Conservation (phyloP, 169 alveolate species). For the Plasmodium adleri region DNA sequence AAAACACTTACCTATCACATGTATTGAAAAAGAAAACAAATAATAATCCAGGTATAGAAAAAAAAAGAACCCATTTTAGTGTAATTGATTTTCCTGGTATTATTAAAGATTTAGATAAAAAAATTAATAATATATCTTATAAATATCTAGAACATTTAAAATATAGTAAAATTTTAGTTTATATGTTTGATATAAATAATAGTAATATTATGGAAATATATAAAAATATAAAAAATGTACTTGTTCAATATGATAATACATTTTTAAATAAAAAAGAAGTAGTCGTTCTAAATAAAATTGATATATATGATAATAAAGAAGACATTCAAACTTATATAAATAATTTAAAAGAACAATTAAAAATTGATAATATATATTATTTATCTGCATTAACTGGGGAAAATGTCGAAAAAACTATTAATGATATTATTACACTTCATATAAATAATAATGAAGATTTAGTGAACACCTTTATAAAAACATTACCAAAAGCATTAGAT, state of each 20-base stretch:
- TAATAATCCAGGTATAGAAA: not conserved
- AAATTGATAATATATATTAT: constrained; percentile 43
- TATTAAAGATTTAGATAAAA: constrained; percentile 52
- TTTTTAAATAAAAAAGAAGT: constrained; percentile 45
- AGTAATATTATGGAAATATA: constrained; percentile 35
- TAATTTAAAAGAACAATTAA: constrained; percentile 33
- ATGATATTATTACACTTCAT: constrained; percentile 28
- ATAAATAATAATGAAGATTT: constrained; percentile 22
- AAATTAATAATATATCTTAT: constrained; percentile 42
- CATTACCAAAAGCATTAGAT: constrained; percentile 52
- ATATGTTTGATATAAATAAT: constrained; percentile 70
- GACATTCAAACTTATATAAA: constrained; percentile 11
- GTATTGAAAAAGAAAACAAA: not conserved
- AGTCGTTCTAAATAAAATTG: constrained; percentile 79
- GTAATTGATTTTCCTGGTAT: constrained; percentile 76
- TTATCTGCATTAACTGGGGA: constrained; percentile 76
- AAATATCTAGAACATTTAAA: constrained; percentile 64
- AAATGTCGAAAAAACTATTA: constrained; percentile 55
- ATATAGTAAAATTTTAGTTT: constrained; percentile 63
- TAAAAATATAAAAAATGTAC: constrained; percentile 53
- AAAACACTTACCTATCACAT: not conserved
- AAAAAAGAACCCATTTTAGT: constrained; percentile 27
- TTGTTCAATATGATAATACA: constrained; percentile 40
- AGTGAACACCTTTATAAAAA: constrained; percentile 32
- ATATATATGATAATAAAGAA: constrained; percentile 49